phyloP scores from a whole-genome alignment of 108 stramenopile species.

The Cyclostephanos tholiformis region DNA sequence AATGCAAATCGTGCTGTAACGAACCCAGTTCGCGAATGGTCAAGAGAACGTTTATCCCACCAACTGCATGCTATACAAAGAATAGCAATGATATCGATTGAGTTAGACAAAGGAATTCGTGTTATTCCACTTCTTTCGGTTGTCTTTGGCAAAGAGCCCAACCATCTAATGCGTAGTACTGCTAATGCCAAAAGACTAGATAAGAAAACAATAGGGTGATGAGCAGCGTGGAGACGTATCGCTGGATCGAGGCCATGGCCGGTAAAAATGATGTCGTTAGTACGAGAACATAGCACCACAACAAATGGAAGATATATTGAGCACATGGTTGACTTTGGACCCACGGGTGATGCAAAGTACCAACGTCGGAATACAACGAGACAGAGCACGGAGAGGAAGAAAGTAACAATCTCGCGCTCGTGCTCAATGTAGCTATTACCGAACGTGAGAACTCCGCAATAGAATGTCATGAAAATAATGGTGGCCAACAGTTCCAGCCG shows the following conservation, averaged over 20 bases:
- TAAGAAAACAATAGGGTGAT: conserved; percentile 62
- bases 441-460: conserved; percentile 73
- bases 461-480: conserved; percentile 60
- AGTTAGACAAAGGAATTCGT: conserved; percentile 13
- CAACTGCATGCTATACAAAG: conserved; percentile 59
- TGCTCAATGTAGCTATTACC: conserved; percentile 79
- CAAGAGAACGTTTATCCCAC: conserved; percentile 69
- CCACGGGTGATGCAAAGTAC: conserved; percentile 18
- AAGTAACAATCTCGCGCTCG: conserved; percentile 69
- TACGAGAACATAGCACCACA: conserved; percentile 56
- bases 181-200: conserved; percentile 51
- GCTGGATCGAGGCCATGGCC: conserved; percentile 87
- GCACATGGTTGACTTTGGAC: not conserved
- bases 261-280: conserved; percentile 58
- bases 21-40: conserved; percentile 66
- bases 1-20: conserved; percentile 47
- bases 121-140: not conserved
- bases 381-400: conserved; percentile 61
- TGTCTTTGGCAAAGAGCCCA: conserved; percentile 2
- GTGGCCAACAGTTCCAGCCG: conserved; percentile 43
- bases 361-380: conserved; percentile 41
- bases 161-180: conserved; percentile 44
- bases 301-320: conserved; percentile 41
- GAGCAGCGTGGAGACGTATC: conserved; percentile 69
- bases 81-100: conserved; percentile 49